Evolutionary conservation across 441 rosid species (phyloP).

Genomic region (Jatropha multifida): DNA sequence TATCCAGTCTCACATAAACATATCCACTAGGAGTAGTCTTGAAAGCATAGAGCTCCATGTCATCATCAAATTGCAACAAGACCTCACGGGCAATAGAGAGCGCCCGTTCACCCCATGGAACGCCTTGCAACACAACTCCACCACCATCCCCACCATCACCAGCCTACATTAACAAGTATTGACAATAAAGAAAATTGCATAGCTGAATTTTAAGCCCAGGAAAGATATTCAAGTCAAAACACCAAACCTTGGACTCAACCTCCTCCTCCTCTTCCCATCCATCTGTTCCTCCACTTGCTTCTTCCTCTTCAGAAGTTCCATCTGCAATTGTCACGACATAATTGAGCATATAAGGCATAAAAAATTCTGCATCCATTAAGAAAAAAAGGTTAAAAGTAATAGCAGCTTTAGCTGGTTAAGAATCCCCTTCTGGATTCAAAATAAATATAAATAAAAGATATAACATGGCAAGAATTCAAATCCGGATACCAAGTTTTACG

Average conservation of each 20-base stretch:
- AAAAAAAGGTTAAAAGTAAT: background rate
- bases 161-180: background rate
- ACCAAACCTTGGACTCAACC: background rate
- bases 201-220: background rate
- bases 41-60: conserved; percentile 67
- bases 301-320: background rate
- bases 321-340: background rate
- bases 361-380: background rate
- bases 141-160: conserved; percentile 49
- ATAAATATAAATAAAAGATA: too few species aligned
- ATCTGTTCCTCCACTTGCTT: background rate
- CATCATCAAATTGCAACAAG: conserved; percentile 49
- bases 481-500: too few species aligned
- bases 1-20: conserved; percentile 76
- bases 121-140: conserved; percentile 67
- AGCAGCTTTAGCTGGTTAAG: background rate
- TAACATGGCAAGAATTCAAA: too few species aligned
- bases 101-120: conserved; percentile 73
- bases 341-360: background rate
- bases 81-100: conserved; percentile 66
- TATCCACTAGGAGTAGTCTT: conserved; percentile 79
- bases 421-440: too few species aligned
- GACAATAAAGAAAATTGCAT: background rate
- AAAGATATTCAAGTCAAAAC: background rate
- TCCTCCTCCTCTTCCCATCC: conserved; percentile 3